Percentiles rank a stretch among this genome's conserved stretches.
phyloP scores from a whole-genome alignment of 78 protist species.

The Monocercomonoides exilis region DNA sequence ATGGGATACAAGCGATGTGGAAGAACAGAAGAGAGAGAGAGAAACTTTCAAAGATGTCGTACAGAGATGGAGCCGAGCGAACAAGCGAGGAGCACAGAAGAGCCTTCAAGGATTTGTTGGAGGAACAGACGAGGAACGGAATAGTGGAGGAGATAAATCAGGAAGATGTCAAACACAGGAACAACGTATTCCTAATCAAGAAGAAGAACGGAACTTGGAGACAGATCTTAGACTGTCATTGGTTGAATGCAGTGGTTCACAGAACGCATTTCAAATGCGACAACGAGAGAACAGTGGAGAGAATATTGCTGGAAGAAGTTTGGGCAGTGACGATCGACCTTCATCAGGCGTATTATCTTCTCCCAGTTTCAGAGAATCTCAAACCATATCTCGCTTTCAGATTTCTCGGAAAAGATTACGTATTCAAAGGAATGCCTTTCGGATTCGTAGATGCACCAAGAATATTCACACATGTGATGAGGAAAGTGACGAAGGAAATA shows the following conservation, averaged over 20 bases:
- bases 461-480: background rate
- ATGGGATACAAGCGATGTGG: too few relatives aligned
- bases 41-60: too few relatives aligned
- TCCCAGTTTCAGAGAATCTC: background rate
- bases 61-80: too few relatives aligned
- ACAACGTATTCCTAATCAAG: background rate
- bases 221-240: background rate
- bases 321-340: background rate
- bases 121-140: background rate
- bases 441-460: background rate
- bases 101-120: background rate
- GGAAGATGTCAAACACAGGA: background rate
- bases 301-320: background rate
- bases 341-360: background rate
- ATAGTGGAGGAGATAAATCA: background rate
- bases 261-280: background rate
- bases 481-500: background rate
- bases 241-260: background rate
- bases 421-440: background rate
- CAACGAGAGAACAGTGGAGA: background rate
- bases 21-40: too few relatives aligned
- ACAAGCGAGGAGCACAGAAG: background rate
- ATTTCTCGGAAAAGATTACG: background rate
- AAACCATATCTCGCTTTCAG: background rate
- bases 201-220: background rate